phyloP scores from a whole-genome alignment of 129 eudicot genomes.

The Rutidosis leptorrhynchoides region DNA sequence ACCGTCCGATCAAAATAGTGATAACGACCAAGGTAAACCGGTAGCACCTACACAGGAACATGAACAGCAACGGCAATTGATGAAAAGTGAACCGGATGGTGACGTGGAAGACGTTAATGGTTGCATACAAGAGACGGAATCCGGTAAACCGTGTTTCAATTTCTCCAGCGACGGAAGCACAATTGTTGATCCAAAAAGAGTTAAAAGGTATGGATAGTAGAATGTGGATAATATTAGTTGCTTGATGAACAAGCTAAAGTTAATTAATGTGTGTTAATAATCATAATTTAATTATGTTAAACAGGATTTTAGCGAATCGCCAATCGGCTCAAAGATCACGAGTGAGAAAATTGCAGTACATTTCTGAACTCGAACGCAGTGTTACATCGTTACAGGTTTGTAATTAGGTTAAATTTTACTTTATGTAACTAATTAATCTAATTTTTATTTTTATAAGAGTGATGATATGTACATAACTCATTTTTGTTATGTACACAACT shows the following conservation, averaged over 20 bases:
- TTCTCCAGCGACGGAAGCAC: conserved; percentile 35
- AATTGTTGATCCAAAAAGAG: conserved; percentile 78
- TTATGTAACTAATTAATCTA: too few relatives aligned
- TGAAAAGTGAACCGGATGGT: conserved; percentile 63
- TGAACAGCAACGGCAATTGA: conserved; percentile 22
- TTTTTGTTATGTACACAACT: too few relatives aligned
- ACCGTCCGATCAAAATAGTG: conserved; percentile 63
- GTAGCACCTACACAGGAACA: conserved; percentile 6
- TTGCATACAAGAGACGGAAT: conserved; percentile 27
- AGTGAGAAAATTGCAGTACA: conserved; percentile 84
- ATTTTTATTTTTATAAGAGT: too few relatives aligned
- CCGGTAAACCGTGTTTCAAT: conserved; percentile 34
- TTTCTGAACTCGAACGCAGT: conserved; percentile 92
- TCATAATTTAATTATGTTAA: conserved; percentile 5
- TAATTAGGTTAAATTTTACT: background rate
- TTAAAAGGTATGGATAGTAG: conserved; percentile 47
- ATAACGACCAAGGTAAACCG: conserved; percentile 35
- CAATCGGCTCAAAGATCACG: conserved; percentile 97
- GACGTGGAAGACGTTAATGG: conserved; percentile 59
- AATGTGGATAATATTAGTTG: conserved; percentile 2
- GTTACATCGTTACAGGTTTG: conserved; percentile 86
- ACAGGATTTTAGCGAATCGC: conserved; percentile 88
- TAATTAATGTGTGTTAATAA: background rate
- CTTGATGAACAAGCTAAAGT: conserved; percentile 27
- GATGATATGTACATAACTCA: too few relatives aligned